Evolutionary conservation across 2,329 filamentous ascomycete species (phyloP).

Genomic region (Cryphonectria carpinicola): DNA sequence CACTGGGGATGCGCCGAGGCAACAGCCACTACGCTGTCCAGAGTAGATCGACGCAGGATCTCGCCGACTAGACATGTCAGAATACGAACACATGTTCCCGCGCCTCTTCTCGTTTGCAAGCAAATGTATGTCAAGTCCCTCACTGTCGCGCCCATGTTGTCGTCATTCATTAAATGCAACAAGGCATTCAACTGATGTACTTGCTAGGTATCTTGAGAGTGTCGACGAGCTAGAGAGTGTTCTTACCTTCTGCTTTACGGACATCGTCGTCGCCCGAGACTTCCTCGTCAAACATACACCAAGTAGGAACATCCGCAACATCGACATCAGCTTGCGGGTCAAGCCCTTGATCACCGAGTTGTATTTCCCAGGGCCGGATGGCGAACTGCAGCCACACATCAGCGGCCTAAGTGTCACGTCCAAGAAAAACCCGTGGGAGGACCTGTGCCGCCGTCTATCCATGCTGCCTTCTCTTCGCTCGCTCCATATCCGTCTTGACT

Average conservation of each 20-base stretch:
- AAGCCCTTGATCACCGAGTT: constrained; percentile 35
- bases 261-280: constrained; percentile 31
- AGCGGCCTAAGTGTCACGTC: constrained; percentile 28
- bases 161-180: not conserved
- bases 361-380: constrained; percentile 32
- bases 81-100: constrained; percentile 13
- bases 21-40: constrained; percentile 16
- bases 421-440: constrained; percentile 36
- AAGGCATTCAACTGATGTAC: not conserved
- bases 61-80: constrained; percentile 11
- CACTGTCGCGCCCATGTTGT: not conserved
- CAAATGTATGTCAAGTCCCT: constrained; percentile 32
- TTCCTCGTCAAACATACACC: constrained; percentile 33
- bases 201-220: constrained; percentile 36
- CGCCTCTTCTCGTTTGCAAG: constrained; percentile 35
- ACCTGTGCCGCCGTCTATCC: constrained; percentile 33
- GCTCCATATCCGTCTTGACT: constrained; percentile 37
- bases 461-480: constrained; percentile 30
- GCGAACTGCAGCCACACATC: constrained; percentile 26
- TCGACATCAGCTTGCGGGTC: constrained; percentile 36
- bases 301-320: constrained; percentile 27
- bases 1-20: constrained; percentile 28
- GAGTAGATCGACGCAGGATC: constrained; percentile 1
- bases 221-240: constrained; percentile 32
- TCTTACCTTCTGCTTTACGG: constrained; percentile 38